These are phyloP conservation scores for Venturia pyrina DNA, from an alignment of 2,329 filamentous ascomycete species.

Conservation along the genomic window DNA sequence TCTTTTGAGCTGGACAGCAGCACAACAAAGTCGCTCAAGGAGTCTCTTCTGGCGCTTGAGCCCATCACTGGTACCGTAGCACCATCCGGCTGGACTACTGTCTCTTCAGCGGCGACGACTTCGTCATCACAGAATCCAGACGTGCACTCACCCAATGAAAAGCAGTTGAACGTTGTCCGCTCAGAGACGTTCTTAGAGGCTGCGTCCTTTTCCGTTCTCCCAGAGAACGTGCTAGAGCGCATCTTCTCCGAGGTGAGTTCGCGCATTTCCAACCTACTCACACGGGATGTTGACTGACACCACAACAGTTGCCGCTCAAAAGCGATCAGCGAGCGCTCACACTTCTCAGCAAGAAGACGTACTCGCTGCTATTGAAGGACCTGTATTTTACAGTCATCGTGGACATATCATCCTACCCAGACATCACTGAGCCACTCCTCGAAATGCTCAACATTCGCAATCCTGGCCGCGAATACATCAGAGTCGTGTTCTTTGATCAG, in stretches of 20 bases:
- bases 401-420: background rate
- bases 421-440: background rate
- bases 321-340: background rate
- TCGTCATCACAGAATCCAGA: background rate
- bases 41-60: background rate
- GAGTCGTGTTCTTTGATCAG: background rate
- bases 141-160: background rate
- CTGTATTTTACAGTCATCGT: constrained; percentile 6
- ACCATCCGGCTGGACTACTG: constrained; percentile 25
- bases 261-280: background rate
- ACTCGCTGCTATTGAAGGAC: background rate
- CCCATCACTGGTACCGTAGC: constrained; percentile 31
- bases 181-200: background rate
- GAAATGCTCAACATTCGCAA: background rate
- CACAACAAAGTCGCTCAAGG: background rate
- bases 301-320: background rate
- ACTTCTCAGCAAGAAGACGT: background rate
- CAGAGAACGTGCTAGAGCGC: background rate
- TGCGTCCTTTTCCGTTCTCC: background rate
- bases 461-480: background rate
- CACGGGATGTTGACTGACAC: background rate
- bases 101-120: constrained; percentile 13
- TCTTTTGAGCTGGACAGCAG: background rate
- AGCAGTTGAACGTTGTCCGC: no score
- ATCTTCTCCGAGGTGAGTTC: background rate